Evolutionary conservation across 495 filamentous ascomycete genomes (phyloP).

Genomic region (Viridothelium virens): DNA sequence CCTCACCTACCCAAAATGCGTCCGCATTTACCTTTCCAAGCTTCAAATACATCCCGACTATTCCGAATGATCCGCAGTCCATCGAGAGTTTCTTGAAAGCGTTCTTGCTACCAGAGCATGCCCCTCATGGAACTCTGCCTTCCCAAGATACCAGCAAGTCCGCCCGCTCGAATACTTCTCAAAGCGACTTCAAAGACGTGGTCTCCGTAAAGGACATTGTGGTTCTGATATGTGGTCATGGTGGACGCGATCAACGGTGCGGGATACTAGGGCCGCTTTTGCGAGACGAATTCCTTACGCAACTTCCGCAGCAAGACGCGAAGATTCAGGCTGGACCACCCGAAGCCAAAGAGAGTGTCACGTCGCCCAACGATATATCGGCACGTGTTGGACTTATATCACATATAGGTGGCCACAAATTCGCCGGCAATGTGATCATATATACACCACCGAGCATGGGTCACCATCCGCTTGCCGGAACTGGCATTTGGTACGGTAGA

Average conservation of each 20-base stretch:
- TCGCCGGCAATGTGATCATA: conserved; percentile 85
- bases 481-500: conserved; percentile 89
- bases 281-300: conserved; percentile 54
- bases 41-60: conserved; percentile 67
- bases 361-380: conserved; percentile 17
- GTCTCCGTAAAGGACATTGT: conserved; percentile 57
- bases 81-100: conserved; percentile 51
- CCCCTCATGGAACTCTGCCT: conserved; percentile 48
- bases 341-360: conserved; percentile 14
- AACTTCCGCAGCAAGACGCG: conserved; percentile 37
- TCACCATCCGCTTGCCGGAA: conserved; percentile 59
- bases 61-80: conserved; percentile 47
- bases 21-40: conserved; percentile 68
- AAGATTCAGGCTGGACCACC: conserved; percentile 18
- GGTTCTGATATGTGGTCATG: conserved; percentile 80
- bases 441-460: conserved; percentile 61
- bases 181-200: conserved; percentile 36
- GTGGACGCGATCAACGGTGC: conserved; percentile 68
- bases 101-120: conserved; percentile 51
- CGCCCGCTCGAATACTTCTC: conserved; percentile 26
- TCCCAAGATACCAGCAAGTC: conserved; percentile 40
- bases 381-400: conserved; percentile 67
- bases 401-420: conserved; percentile 90
- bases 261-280: conserved; percentile 71
- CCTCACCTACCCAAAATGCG: conserved; percentile 35